Evolutionary conservation across 164 flowering plant species (phyloP).

Genomic region (Piper longum): DNA sequence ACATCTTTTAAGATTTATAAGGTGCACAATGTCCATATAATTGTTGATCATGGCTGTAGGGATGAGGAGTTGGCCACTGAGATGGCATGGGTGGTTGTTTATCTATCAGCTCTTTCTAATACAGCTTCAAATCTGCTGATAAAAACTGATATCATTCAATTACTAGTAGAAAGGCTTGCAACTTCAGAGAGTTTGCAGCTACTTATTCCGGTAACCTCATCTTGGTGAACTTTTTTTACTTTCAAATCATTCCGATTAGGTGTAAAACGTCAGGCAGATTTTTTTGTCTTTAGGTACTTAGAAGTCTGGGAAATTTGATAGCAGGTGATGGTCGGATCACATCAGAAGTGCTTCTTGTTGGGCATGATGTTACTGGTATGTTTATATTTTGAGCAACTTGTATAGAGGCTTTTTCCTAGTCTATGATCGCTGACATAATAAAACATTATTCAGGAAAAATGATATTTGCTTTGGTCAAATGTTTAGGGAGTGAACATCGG

Average conservation of each 20-base stretch:
- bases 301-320: conserved; percentile 85
- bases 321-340: conserved; percentile 61
- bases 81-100: conserved; percentile 94
- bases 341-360: conserved; percentile 39
- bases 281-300: conserved; percentile 38
- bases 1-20: no score
- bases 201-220: conserved; percentile 70
- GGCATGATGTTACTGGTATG: conserved; percentile 62
- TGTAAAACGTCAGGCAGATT: neutral
- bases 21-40: neutral
- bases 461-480: conserved; percentile 50
- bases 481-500: conserved; percentile 82
- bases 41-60: conserved; percentile 30
- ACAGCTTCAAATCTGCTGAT: conserved; percentile 54
- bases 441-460: conserved; percentile 29
- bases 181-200: conserved; percentile 68
- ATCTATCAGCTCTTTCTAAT: conserved; percentile 90
- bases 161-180: conserved; percentile 66
- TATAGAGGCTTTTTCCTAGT: no score
- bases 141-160: conserved; percentile 56
- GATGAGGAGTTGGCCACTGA: conserved; percentile 95
- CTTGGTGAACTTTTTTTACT: neutral
- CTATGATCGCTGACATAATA: no score
- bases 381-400: neutral
- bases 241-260: conserved; percentile 2